Evolutionary conservation across 2,329 filamentous ascomycete species (phyloP).

Genomic region (Teratosphaeria destructans): DNA sequence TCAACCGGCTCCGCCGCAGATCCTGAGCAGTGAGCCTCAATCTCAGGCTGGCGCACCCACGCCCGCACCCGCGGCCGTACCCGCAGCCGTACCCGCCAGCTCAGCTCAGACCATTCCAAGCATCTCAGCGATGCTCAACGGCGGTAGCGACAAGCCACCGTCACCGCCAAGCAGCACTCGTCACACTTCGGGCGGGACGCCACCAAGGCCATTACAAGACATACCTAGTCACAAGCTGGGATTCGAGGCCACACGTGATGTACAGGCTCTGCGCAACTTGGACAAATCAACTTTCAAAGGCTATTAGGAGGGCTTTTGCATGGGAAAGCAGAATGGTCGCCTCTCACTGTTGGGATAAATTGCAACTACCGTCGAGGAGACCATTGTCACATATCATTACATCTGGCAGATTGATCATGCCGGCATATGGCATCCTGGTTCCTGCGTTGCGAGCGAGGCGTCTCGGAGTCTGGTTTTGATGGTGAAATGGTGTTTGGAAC

Average conservation of each 20-base stretch:
- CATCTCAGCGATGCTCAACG: constrained; percentile 39
- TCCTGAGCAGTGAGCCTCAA: constrained; percentile 19
- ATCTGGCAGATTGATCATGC: background rate
- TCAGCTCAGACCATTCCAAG: constrained; percentile 40
- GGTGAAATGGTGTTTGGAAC: background rate
- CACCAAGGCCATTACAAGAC: constrained; percentile 22
- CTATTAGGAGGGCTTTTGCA: constrained; percentile 1
- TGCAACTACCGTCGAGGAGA: background rate
- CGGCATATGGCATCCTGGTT: background rate
- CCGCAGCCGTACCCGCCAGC: constrained; percentile 26
- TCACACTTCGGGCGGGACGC: constrained; percentile 19
- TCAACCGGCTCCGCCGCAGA: constrained; percentile 16
- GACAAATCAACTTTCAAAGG: constrained; percentile 28
- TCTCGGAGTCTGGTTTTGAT: background rate
- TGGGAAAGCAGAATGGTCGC: background rate
- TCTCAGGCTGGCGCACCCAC: constrained; percentile 25
- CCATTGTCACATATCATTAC: background rate
- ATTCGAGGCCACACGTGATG: constrained; percentile 27
- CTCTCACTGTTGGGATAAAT: background rate
- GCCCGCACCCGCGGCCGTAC: constrained; percentile 19
- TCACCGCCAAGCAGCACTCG: constrained; percentile 19
- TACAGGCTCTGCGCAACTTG: constrained; percentile 25
- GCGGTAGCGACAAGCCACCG: constrained; percentile 14
- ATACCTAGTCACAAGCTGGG: constrained; percentile 29
- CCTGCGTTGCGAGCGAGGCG: background rate